Base-by-base conservation (phyloP, 164 flowering plant species). In the Annona cherimola region DNA sequence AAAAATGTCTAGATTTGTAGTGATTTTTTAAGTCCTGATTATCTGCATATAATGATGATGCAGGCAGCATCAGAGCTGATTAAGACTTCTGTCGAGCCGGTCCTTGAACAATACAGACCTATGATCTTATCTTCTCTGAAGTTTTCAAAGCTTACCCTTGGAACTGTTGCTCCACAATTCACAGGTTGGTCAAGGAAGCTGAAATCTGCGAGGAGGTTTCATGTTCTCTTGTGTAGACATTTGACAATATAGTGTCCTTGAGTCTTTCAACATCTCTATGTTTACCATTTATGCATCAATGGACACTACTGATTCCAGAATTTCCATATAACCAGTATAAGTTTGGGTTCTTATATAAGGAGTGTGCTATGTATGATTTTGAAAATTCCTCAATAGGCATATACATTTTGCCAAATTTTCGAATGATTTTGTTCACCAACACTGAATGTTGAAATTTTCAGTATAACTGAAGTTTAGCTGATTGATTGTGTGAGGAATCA, bases 21-120 rank as follows among this genome's bases (percentile, higher is more conserved):
- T 62, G 19, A 64, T 41, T 7, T 64, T 5, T 18, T 14, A 64
- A 45, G 19, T 46, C n/a, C 59, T 64, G 19, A 40, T 35, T 11
- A 40, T 72, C 50, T 19, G 54, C 61, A 66, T 70, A 42, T 64
- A 7, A 70, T 45, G 19, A 45, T 67, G 60, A 39, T 61, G 41
- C 79, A 95, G 99, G 99, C 99, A 69, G 99, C 96, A n/a, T 96
- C 98, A 39, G 98, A 89, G 82, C 87, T 92, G 71, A 92, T 96
- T 78, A 91, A 70, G 81, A 74, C 83, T 63, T 80, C 85, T 12
- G 95, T 92, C 5, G 99, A 96, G 80, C 99, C 99, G 1, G 67
- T 90, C 60, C 85, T 96, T 35, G 99, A 96, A 71, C 97, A 90
- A 74, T 93, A 96, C 73, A 86, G 89, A 70, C 98, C 99, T 3